Evolutionary conservation across 352 stramenopile genomes (phyloP), one percentile per base, ranked within the genome.

Genomic region (Phytophthora cactorum): DNA sequence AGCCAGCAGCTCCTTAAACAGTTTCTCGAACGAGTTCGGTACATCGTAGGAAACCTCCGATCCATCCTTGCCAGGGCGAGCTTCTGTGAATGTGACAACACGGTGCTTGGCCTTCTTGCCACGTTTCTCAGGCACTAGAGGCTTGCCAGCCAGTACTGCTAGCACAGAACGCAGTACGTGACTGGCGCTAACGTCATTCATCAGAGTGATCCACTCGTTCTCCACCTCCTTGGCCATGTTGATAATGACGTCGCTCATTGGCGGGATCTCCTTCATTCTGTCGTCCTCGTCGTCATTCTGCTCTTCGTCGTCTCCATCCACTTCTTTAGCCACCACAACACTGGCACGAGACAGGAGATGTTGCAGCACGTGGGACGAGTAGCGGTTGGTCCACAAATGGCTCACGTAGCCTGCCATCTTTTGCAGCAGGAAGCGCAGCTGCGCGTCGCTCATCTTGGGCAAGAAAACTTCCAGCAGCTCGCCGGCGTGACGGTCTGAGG

Each of bases 101-200:
- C 84, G 81, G 68, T 95, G 87, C 57, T 95, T 95, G 34, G 56
- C 83, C 55, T 91, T 93, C 71, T 95, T 95, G 22, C 87, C 87
- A 27, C 87, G 83, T 68, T 93, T 95, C 62, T 95, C 85, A 4
- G 77, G 59, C 22, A 90, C 79, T 2, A 92, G 72, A 12, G 87
- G 78, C 32, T 84, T 86, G 17, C 87, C 87, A 5, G 77, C 83
- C 15, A 95, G 70, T 44, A 84, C 75, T 2, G 83, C 83, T 0
- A 95, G 68, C 51, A 95, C 80, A 3, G 83, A 91, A 25, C 87
- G 87, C 57, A 93, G 70, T 49, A 95, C 87, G 52, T 95, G 87
- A 58, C 81, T 93, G n/a, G 87, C 87, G 54, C 87, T 95, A 9
- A 95, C 84, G 52, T 95, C 87, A 66, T 92, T 92, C 80, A 93